These are phyloP conservation scores for Cercospora sesami DNA, from an alignment of 2,329 filamentous ascomycete genomes.

Conservation along the genomic window DNA sequence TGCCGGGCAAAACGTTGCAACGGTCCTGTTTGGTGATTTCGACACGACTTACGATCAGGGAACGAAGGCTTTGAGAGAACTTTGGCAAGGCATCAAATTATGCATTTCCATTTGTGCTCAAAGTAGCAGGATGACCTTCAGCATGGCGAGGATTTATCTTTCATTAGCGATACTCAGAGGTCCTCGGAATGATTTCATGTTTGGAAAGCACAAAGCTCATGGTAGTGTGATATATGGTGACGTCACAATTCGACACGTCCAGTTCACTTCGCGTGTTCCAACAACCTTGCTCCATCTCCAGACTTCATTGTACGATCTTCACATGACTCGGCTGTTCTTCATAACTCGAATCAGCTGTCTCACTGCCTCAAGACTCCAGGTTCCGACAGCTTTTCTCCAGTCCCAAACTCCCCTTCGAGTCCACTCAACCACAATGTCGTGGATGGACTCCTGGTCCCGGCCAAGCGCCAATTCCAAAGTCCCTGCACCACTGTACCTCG, in stretches of 20 bases:
- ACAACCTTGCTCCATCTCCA: background rate
- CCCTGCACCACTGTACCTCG: slow-evolving; percentile 50
- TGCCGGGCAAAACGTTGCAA: no score
- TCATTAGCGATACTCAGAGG: background rate
- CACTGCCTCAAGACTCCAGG: background rate
- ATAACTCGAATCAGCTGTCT: background rate
- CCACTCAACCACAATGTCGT: slow-evolving; percentile 51
- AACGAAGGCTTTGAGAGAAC: background rate
- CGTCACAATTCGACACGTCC: background rate
- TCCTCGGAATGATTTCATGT: background rate
- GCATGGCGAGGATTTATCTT: background rate
- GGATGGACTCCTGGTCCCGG: slow-evolving; percentile 49
- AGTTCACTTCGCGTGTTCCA: background rate
- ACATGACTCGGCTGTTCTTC: background rate
- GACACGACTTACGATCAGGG: background rate
- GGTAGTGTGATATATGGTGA: background rate
- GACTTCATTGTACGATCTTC: background rate
- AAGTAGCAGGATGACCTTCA: background rate
- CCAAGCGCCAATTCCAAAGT: slow-evolving; percentile 30
- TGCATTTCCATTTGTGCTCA: background rate
- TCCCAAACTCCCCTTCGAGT: slow-evolving; percentile 51
- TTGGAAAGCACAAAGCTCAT: background rate
- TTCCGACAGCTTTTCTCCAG: slow-evolving; percentile 32
- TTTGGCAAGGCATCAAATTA: background rate
- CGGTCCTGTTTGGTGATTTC: no score